phyloP scores from a whole-genome alignment of 176 grass and related monocot species.

The Lolium rigidum region DNA sequence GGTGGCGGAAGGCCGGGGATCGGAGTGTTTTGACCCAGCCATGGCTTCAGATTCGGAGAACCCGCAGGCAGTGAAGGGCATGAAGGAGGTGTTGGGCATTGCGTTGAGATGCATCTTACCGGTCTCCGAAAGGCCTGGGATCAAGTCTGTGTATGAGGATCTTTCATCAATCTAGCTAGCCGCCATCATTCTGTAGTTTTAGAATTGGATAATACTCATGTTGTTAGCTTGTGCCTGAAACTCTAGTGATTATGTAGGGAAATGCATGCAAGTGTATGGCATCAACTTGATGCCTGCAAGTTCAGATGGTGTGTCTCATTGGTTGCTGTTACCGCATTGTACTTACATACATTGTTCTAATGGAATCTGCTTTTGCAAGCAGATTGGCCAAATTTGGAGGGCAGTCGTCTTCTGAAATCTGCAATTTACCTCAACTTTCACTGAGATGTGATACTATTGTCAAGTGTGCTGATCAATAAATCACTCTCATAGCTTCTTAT shows the following conservation, averaged over 20 bases:
- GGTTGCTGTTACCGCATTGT: background rate
- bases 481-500: background rate
- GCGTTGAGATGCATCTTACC: conserved; percentile 89
- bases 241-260: conserved; percentile 33
- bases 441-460: background rate
- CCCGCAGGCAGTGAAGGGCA: conserved; percentile 64
- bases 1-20: conserved; percentile 77
- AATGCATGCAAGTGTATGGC: conserved; percentile 52
- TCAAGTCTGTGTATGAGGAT: conserved; percentile 97
- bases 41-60: conserved; percentile 72
- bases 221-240: conserved; percentile 45
- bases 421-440: background rate
- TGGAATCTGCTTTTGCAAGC: background rate
- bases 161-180: conserved; percentile 85
- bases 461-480: background rate
- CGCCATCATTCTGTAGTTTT: conserved; percentile 36
- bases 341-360: background rate
- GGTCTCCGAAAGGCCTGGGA: conserved; percentile 82
- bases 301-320: conserved; percentile 44
- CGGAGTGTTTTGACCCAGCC: conserved; percentile 70
- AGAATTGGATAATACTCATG: conserved; percentile 46
- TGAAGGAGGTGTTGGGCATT: conserved; percentile 91
- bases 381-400: conserved; percentile 6
- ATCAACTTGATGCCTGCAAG: conserved; percentile 68
- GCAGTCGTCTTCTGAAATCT: background rate